These are phyloP conservation scores for Asterionellopsis glacialis DNA, from an alignment of 108 stramenopile species.

Conservation along the genomic window DNA sequence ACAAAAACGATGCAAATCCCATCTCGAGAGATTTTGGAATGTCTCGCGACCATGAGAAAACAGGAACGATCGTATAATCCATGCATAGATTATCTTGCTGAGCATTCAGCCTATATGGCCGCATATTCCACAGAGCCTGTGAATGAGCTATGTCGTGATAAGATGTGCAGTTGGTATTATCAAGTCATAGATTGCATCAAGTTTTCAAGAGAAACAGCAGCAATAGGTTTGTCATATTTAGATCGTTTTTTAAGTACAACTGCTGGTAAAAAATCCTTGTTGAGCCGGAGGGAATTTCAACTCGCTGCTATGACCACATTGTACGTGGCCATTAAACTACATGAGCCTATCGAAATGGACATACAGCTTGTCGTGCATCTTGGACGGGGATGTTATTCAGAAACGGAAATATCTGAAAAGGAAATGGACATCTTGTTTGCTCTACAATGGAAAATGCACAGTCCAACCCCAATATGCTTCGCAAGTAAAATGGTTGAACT, in stretches of 20 bases:
- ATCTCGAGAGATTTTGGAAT: conserved; percentile 37
- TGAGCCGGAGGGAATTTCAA: conserved; percentile 68
- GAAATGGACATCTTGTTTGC: conserved; percentile 66
- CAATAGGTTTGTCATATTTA: conserved; percentile 71
- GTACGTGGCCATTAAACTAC: conserved; percentile 77
- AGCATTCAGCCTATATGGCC: conserved; percentile 20
- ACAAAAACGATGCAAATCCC: conserved; percentile 1
- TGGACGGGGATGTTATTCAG: conserved; percentile 59
- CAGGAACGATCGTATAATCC: conserved; percentile 47
- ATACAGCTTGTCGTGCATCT: conserved; percentile 62
- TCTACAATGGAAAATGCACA: conserved; percentile 60
- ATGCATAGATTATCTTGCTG: conserved; percentile 42
- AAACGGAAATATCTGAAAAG: conserved; percentile 65
- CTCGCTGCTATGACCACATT: conserved; percentile 75
- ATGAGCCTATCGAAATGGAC: conserved; percentile 80
- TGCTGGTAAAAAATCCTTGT: conserved; percentile 35
- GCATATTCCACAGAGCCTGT: conserved; percentile 38
- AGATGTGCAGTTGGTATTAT: conserved; percentile 71
- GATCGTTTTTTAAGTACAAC: conserved; percentile 43
- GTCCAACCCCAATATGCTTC: conserved; percentile 53
- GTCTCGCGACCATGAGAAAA: conserved; percentile 33
- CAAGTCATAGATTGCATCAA: conserved; percentile 61
- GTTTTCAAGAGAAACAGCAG: conserved; percentile 64
- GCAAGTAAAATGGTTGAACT: conserved; percentile 37
- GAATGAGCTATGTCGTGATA: conserved; percentile 59